Evolutionary conservation across 225 moss, liverwort and hornwort genomes (phyloP), one percentile per base, ranked within the genome.

Genomic region (Pseudisothecium myosuroides): DNA sequence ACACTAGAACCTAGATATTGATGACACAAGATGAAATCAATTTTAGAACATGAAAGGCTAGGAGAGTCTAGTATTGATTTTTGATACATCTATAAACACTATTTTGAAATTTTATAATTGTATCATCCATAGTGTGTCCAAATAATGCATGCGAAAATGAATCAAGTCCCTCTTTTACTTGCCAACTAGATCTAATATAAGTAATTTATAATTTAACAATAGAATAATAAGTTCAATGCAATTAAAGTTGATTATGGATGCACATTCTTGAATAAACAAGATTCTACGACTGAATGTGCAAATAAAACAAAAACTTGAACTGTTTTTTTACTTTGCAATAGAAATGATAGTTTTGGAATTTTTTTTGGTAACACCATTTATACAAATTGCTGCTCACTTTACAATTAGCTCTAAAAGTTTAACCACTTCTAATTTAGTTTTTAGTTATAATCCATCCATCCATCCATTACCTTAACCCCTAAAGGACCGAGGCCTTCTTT

Each of bases 181-280:
- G 1, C 22, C 8, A 22, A 76, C 0, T 52, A 34, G 34, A 76
- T 52, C 3, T 1, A 50, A 49, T 32, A 21, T 32, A 6, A 17
- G 26, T 43, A 29, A 17, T 6, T 45, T 73, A 6, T 15, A 2
- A 9, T 28, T 73, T 28, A 22, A 45, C 4, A 10, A 0, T 45
- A 16, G 6, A 17, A 9, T n/a, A 10, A 0, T 17, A 5, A 45
- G 2, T 1, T 73, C 0, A 45, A 0, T 45, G 45, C 28, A 73
- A 45, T 17, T 47, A 74, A 29, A 74, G 18, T 74, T 29, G 47
- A 47, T 74, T 47, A 11, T 18, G 7, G 29, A 6, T 29, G 10
- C 4, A 45, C 17, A 28, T 72, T 16, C 9, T 0, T 45, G 17
- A 14, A 2, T 47, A 2, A 29, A 45, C 4, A 29, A 47, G 29